Evolutionary conservation across 2,329 filamentous ascomycete species (phyloP).

Genomic region (Xylaria sp.): DNA sequence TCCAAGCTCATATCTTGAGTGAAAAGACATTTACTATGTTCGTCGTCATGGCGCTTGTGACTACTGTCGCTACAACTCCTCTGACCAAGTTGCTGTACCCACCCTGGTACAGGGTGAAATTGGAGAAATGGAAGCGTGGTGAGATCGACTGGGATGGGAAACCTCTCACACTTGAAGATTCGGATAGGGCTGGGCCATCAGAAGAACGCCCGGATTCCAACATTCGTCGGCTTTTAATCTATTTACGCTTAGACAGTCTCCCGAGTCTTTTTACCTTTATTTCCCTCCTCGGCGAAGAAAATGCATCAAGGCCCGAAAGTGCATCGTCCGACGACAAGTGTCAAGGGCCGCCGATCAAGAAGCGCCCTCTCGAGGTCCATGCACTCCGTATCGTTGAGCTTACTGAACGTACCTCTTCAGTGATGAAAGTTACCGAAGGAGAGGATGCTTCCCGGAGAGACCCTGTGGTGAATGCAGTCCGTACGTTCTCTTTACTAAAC

Average conservation of each 20-base stretch:
- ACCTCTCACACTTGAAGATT: slow-evolving; percentile 56
- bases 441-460: slow-evolving; percentile 79
- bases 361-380: slow-evolving; percentile 75
- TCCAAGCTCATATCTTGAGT: slow-evolving; percentile 77
- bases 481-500: slow-evolving; percentile 85
- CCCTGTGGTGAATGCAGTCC: slow-evolving; percentile 90
- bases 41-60: slow-evolving; percentile 83
- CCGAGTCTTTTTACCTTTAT: slow-evolving; percentile 84
- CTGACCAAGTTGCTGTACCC: slow-evolving; percentile 75
- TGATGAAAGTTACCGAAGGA: slow-evolving; percentile 90
- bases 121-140: slow-evolving; percentile 67
- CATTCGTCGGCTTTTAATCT: slow-evolving; percentile 77
- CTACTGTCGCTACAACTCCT: slow-evolving; percentile 78
- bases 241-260: slow-evolving; percentile 86
- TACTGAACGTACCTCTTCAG: slow-evolving; percentile 91
- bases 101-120: slow-evolving; percentile 78
- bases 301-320: slow-evolving; percentile 40
- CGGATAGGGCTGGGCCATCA: slow-evolving; percentile 50
- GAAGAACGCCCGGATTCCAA: slow-evolving; percentile 53
- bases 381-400: slow-evolving; percentile 88
- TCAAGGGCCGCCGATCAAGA: slow-evolving; percentile 48
- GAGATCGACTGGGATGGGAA: slow-evolving; percentile 89
- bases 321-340: slow-evolving; percentile 42
- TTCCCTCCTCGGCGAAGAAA: slow-evolving; percentile 75
- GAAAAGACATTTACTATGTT: slow-evolving; percentile 81